Conservation (phyloP, 2,329 filamentous ascomycete genomes). For the Pseudocercospora musae region DNA sequence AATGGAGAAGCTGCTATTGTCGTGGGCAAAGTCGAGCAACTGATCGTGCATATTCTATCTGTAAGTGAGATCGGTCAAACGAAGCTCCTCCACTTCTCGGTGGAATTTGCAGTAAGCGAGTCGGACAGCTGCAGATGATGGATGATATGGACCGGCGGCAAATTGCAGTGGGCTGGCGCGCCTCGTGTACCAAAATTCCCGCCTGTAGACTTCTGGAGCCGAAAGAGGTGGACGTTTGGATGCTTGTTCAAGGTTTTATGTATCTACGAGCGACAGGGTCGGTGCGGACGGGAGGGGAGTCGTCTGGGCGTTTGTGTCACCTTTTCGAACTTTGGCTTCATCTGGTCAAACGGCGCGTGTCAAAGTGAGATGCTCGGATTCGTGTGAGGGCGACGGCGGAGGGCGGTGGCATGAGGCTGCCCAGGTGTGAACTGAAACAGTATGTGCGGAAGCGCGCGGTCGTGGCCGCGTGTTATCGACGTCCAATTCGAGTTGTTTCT, state of each 20-base stretch:
- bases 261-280: neutral
- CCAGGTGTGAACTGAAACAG: neutral
- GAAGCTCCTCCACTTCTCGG: neutral
- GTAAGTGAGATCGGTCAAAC: conserved; percentile 1
- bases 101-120: conserved; percentile 3
- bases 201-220: neutral
- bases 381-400: neutral
- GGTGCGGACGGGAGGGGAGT: neutral
- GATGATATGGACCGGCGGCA: neutral
- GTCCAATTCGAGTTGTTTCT: neutral
- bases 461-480: neutral
- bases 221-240: neutral
- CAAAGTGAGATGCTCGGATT: neutral
- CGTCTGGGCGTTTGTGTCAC: neutral
- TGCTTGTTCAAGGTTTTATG: neutral
- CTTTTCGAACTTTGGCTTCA: neutral
- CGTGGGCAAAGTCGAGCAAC: neutral
- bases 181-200: neutral
- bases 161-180: neutral
- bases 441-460: neutral
- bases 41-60: conserved; percentile 2
- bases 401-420: neutral
- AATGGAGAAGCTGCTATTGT: conserved; percentile 1
- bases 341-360: neutral
- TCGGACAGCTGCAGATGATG: neutral